These are phyloP conservation scores for Phoma herbarum DNA, from an alignment of 2,329 filamentous ascomycete genomes.

Conservation along the genomic window DNA sequence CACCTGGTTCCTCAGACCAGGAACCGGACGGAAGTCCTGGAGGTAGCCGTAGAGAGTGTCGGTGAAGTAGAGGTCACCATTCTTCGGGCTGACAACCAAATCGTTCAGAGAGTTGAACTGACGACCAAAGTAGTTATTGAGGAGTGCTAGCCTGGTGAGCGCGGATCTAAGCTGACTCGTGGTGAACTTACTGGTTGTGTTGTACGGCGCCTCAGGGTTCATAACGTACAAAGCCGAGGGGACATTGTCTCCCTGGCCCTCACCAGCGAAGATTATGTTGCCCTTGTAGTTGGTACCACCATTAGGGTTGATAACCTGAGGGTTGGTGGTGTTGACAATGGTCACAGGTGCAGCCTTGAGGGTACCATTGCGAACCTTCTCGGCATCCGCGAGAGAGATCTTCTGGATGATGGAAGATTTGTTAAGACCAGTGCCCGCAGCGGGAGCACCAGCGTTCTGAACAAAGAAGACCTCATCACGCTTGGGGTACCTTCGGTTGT, in stretches of 20 bases:
- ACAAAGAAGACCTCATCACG: conserved; percentile 39
- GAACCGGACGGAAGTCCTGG: conserved; percentile 36
- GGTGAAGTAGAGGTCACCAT: conserved; percentile 59
- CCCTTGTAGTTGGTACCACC: conserved; percentile 36
- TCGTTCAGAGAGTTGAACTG: conserved; percentile 56
- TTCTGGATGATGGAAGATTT: conserved; percentile 40
- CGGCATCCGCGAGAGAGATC: conserved; percentile 36
- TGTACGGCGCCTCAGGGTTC: conserved; percentile 36
- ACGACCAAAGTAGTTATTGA: conserved; percentile 58
- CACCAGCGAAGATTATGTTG: conserved; percentile 37
- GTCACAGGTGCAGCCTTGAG: conserved; percentile 32
- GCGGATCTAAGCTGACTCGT: neutral
- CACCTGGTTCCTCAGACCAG: conserved; percentile 40
- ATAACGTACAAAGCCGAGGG: conserved; percentile 36
- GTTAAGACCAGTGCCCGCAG: conserved; percentile 36
- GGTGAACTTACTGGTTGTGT: conserved; percentile 31
- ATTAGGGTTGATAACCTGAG: conserved; percentile 39
- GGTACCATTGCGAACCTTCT: conserved; percentile 34
- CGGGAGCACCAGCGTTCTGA: conserved; percentile 36
- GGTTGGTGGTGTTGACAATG: conserved; percentile 34
- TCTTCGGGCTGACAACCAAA: conserved; percentile 47
- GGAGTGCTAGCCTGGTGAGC: conserved; percentile 27
- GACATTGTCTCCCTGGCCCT: conserved; percentile 33
- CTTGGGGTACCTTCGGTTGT: conserved; percentile 20
- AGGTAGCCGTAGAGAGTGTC: conserved; percentile 49